phyloP scores from a whole-genome alignment of 768 basidiomycete genomes.

The Russula lepida region DNA sequence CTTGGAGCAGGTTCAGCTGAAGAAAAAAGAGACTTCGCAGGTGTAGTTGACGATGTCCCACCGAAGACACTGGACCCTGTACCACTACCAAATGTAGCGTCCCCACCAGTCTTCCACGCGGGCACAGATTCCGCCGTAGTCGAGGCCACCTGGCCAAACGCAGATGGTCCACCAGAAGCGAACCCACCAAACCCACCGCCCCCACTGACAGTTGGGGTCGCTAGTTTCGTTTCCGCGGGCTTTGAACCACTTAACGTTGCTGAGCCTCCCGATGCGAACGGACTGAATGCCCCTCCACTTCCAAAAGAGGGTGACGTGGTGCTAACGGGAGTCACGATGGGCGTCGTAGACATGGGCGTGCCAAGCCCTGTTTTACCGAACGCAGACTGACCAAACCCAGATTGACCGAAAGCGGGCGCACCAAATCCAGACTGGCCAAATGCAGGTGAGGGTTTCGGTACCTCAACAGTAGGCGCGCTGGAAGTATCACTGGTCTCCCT shows the following conservation, averaged over 20 bases:
- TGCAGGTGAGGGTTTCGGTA: conserved; percentile 19
- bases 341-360: conserved; percentile 21
- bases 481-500: conserved; percentile 16
- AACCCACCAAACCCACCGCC: conserved; percentile 29
- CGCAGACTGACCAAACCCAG: conserved; percentile 29
- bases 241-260: conserved; percentile 20
- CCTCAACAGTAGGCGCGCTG: background rate
- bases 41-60: background rate
- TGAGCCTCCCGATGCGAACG: conserved; percentile 23
- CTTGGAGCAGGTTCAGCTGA: conserved; percentile 2
- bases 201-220: background rate
- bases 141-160: conserved; percentile 6
- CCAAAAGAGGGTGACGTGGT: conserved; percentile 17
- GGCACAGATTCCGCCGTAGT: conserved; percentile 3
- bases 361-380: conserved; percentile 25
- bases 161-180: conserved; percentile 17
- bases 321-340: conserved; percentile 13
- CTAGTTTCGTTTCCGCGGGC: conserved; percentile 1
- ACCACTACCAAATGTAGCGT: conserved; percentile 2
- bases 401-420: conserved; percentile 23
- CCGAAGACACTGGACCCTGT: conserved; percentile 10
- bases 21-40: background rate
- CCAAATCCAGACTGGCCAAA: conserved; percentile 21
- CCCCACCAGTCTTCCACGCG: conserved; percentile 17
- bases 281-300: conserved; percentile 23